Percentiles rank a stretch among this genome's conserved stretches.
Evolutionary conservation across 768 basidiomycete genomes (phyloP).

Genomic region (Tricholoma terreum): DNA sequence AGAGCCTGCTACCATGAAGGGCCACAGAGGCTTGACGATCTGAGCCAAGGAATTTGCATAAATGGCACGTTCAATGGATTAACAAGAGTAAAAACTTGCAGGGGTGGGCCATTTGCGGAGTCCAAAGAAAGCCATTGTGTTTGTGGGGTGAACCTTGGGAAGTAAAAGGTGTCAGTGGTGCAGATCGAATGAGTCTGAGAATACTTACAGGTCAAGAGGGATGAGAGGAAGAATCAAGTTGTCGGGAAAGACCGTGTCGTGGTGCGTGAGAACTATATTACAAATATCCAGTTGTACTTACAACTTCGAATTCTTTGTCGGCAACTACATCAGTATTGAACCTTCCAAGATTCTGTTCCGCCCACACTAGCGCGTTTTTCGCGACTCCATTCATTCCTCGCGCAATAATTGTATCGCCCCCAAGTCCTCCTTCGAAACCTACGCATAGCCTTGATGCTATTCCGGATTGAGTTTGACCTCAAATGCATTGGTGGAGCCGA

Average conservation of each 20-base stretch:
- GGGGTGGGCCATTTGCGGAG: slow-evolving; percentile 81
- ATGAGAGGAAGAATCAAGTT: slow-evolving; percentile 9
- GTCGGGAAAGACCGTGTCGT: slow-evolving; percentile 42
- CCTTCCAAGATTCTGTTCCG: too few species aligned
- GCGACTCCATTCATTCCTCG: too few species aligned
- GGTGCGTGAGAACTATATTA: slow-evolving; percentile 1
- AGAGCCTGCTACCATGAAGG: slow-evolving; percentile 68
- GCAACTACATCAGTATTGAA: too few species aligned
- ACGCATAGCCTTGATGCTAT: too few species aligned
- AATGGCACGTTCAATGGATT: neutral
- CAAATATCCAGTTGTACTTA: too few species aligned
- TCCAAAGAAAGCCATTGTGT: slow-evolving; percentile 70
- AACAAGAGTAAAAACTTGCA: slow-evolving; percentile 39
- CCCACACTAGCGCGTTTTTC: too few species aligned
- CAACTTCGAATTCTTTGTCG: too few species aligned
- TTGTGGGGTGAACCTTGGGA: slow-evolving; percentile 11
- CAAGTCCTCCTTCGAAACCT: too few species aligned
- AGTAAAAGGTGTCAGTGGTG: neutral
- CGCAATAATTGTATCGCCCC: too few species aligned
- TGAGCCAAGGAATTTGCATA: slow-evolving; percentile 29
- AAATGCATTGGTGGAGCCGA: too few species aligned
- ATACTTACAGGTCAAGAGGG: slow-evolving; percentile 5
- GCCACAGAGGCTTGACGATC: slow-evolving; percentile 76
- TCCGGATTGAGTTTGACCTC: too few species aligned
- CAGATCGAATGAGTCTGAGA: neutral